These are phyloP conservation scores for Metschnikowia reukaufii DNA, from an alignment of 805 yeast species.

Conservation along the genomic window DNA sequence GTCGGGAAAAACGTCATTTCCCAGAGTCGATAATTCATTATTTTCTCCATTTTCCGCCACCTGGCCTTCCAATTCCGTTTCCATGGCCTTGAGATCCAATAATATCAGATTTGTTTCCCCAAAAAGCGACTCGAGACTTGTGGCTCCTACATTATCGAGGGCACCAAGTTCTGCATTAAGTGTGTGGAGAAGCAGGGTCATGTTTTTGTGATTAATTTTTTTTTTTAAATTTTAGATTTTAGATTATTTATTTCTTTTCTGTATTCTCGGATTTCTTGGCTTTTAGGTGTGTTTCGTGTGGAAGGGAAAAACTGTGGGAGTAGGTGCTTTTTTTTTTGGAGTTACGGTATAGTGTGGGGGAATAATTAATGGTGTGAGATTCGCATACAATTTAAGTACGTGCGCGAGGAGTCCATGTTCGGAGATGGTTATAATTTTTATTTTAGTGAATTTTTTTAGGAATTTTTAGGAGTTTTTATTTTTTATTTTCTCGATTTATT, in stretches of 20 bases:
- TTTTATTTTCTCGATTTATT: too few species aligned
- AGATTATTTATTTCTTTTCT: background rate
- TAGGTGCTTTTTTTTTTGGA: too few species aligned
- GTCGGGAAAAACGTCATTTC: too few species aligned
- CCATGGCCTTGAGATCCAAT: constrained; percentile 25
- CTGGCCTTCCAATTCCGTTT: constrained; percentile 23
- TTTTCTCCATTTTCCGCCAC: background rate
- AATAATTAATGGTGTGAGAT: too few species aligned
- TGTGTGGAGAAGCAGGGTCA: constrained; percentile 26
- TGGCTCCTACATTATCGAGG: constrained; percentile 26
- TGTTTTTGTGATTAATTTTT: constrained; percentile 1
- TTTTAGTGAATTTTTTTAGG: background rate
- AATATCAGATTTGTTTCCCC: constrained; percentile 26
- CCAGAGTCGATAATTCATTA: too few species aligned
- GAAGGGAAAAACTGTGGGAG: too few species aligned
- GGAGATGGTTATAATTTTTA: background rate
- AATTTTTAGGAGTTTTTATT: too few species aligned
- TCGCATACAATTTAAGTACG: too few species aligned
- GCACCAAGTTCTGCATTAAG: constrained; percentile 29
- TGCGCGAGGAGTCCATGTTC: too few species aligned
- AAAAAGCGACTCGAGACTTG: constrained; percentile 21
- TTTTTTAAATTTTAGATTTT: background rate
- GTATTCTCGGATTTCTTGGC: too few species aligned
- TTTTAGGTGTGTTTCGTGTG: too few species aligned
- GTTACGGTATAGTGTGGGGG: too few species aligned